Base-by-base conservation (phyloP, 495 filamentous ascomycete genomes). In the Cercophora newfieldiana region DNA sequence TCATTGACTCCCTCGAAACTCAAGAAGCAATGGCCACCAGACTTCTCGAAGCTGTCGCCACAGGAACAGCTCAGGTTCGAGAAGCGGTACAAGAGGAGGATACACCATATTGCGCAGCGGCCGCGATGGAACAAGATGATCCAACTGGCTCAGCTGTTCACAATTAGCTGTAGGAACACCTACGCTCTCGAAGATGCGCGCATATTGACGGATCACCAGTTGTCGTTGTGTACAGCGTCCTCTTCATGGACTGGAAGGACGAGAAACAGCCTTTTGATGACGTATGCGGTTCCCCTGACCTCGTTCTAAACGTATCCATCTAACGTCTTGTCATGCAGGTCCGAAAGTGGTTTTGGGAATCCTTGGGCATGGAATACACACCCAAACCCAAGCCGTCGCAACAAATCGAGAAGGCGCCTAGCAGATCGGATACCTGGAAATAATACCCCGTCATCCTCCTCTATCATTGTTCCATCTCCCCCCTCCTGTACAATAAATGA, bases 11-110 rank as follows among this genome's bases (percentile, higher is more conserved):
- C 61, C 10, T 47, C 62, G 66, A 88, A 86, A 74, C 89, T 91
- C n/a, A 92, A 93, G 75, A 90, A 89, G 65, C 77, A 86, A 75
- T 99, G 96, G 96, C 95, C 95, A 22, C 95, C 95, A 1, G 92
- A 97, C 76, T 93, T 98, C 82, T 79, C 80, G 57, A 89, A 91
- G 72, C 85, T 99, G 57, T 87, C 88, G 4, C 77, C 80, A 18
- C 93, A 90, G 73, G 89, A 98, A 69, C 90, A 97, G 74, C 95
- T 98, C 78, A 86, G 88, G 5, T 86, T 94, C 65, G 92, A 96
- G 75, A 86, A 88, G 62, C 85, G 88, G 65, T 91, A 90, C 76
- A 88, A 89, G 65, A 82, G 90, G 33, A 83, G 90, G 64, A 74
- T 88, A 48, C 82, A 82, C 74, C 83, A 97, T 66, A 93, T 92